A percentile compares a stretch with the other conserved stretches of the same genome.
phyloP scores from a whole-genome alignment of 768 basidiomycete genomes.

The Pulveroboletus ravenelii region DNA sequence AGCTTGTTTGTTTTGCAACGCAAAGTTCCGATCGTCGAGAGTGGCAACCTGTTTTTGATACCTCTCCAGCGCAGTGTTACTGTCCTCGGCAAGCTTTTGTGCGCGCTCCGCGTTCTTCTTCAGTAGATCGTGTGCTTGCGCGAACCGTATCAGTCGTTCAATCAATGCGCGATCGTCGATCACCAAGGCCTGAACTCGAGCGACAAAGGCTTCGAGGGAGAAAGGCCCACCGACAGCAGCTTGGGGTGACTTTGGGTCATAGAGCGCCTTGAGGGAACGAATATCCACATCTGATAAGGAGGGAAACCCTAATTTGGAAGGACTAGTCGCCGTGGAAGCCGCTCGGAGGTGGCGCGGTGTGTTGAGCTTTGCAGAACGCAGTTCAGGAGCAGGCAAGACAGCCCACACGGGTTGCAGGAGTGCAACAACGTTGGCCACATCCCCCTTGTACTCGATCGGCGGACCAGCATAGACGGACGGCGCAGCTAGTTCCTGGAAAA shows the following conservation, averaged over 20 bases:
- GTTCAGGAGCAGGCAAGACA: constrained; percentile 79
- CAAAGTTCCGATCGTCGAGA: constrained; percentile 70
- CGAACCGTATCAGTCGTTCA: constrained; percentile 78
- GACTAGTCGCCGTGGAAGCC: constrained; percentile 37
- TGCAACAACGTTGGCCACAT: constrained; percentile 52
- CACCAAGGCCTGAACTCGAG: constrained; percentile 75
- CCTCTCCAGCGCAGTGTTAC: constrained; percentile 71
- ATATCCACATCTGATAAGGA: constrained; percentile 85
- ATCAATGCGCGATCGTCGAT: constrained; percentile 81
- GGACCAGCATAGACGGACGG: constrained; percentile 24
- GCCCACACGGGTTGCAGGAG: constrained; percentile 74
- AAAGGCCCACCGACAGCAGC: constrained; percentile 39
- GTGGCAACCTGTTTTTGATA: constrained; percentile 85
- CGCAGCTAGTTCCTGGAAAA: constrained; percentile 21
- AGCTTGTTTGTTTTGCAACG: constrained; percentile 47
- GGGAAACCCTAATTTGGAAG: constrained; percentile 29
- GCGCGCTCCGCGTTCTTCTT: constrained; percentile 92
- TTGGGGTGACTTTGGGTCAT: constrained; percentile 41
- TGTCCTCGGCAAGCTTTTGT: constrained; percentile 85
- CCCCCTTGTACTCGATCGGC: constrained; percentile 33
- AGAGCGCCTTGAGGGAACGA: constrained; percentile 78
- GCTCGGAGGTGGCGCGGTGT: constrained; percentile 46
- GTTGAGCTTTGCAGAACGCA: constrained; percentile 62
- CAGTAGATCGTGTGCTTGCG: constrained; percentile 83
- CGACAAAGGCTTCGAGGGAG: constrained; percentile 70